Base-by-base conservation (phyloP, 352 stramenopile genomes). In the Aphanomyces euteiches region DNA sequence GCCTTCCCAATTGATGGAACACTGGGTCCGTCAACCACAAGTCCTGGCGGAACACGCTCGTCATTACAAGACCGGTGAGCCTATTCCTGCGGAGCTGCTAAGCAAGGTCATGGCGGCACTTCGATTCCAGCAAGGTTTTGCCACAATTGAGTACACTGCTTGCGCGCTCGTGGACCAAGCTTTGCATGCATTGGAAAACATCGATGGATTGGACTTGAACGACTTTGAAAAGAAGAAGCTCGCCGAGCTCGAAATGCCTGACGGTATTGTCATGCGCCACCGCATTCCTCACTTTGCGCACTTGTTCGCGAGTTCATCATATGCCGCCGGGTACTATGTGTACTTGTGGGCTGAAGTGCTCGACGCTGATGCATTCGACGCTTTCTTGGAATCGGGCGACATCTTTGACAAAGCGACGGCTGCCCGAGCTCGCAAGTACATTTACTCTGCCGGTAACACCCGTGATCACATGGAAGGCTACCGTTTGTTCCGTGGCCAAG, bases 1-100 rank as follows among this genome's bases (percentile, higher is more conserved):
- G n/a, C 84, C 82, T 7, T 84, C 74, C 3, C 79, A 90, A 69
- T 65, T 90, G 2, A 88, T 90, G 80, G 83, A 90, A 54, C 78
- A 90, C 72, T 90, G 82, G 82, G 69, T 90, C 8, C 73, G 76
- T 47, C 64, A 89, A 66, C 79, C 72, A 47, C 47, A 74, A 43
- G 80, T 90, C 13, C 64, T 90, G 48, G 82, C 85, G 39, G 39
- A 85, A 57, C 82, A 84, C 72, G 77, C 77, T 0, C 72, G 74
- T 28, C 80, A 90, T 60, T 84, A 79, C 66, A 41, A 88, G 71
- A 87, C 75, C 40, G 75, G 75, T n/a, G 77, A 90, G 73, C 36
- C 70, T 12, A 75, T 89, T 34, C 80, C 81, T 3, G 79, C 79
- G 28, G 77, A 89, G 8, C 61, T 89, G 1, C 39, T 89, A 7